Evolutionary conservation across 2,329 filamentous ascomycete genomes (phyloP), one percentile per base, ranked within the genome.

Genomic region (Anthostomella pinea): DNA sequence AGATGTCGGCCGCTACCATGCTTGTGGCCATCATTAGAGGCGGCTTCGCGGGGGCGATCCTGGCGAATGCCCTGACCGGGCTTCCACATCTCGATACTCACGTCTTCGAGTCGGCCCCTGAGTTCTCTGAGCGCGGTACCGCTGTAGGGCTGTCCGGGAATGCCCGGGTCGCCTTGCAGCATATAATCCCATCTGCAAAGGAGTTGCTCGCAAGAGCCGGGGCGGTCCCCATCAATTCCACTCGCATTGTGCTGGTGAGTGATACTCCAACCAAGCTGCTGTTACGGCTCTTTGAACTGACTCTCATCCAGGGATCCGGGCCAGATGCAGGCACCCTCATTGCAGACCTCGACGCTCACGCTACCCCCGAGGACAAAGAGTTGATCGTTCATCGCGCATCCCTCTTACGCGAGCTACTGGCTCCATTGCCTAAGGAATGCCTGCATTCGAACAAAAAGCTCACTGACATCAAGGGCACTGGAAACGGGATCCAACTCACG

Each of bases 401-500:
- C 9, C 28, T 52, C 2, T 35, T 51, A 3, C 23, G 41, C 7
- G 48, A 45, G 30, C 39, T 51, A 5, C 17, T 52, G 8, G 29
- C 33, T 6, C 39, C 32, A 8, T 20, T 52, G 4, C 45, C 45
- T 5, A 6, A 29, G 16, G 34, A 45, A 8, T 25, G 33, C 5
- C 32, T 53, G 0, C 51, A 53, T 19, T 11, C 46, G 8, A 42
- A 43, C 11, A 50, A 47, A 25, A 37, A 30, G 20, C 16, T 52
- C 9, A 21, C 23, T 2, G 30, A 28, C 1, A 41, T 51, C 23
- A 28, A 35, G 1, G 3, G 26, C 4, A 19, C 2, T 11, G 8
- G n/a, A 8, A n/a, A 9, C 16, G 30, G 29, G 14, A 29, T 43
- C 6, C 14, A 20, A 5, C 8, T 51, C 9, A 8, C 10, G 8